Evolutionary conservation across 768 basidiomycete genomes (phyloP).

Genomic region (Rhodotorula sphaerocarpa): DNA sequence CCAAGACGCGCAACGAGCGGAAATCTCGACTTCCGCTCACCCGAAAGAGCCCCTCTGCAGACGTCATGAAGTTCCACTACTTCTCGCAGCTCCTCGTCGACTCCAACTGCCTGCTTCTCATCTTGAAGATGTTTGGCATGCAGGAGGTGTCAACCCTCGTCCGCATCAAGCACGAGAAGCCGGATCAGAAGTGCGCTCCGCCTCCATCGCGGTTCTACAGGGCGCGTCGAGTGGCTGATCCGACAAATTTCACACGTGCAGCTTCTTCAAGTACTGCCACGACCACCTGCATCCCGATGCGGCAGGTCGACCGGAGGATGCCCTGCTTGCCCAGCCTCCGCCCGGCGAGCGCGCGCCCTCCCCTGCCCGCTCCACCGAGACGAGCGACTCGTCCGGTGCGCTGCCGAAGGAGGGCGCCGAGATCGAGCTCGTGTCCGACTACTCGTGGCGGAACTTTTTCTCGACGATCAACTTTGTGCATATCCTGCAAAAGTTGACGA

Average conservation of each 20-base stretch:
- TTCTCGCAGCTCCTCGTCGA: conserved; percentile 90
- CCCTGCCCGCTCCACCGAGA: background rate
- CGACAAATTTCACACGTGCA: conserved; percentile 43
- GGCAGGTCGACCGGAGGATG: conserved; percentile 60
- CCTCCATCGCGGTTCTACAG: no score
- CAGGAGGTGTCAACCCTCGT: conserved; percentile 80
- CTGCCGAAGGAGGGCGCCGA: conserved; percentile 49
- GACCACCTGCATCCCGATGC: conserved; percentile 60
- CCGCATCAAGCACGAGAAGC: conserved; percentile 71
- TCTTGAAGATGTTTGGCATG: conserved; percentile 96
- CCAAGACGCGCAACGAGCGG: no score
- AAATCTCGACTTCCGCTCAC: no score
- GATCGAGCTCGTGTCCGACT: conserved; percentile 82
- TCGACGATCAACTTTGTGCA: conserved; percentile 93
- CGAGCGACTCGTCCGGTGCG: background rate
- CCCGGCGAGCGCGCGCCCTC: conserved; percentile 38
- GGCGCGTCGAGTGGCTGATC: no score
- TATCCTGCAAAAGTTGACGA: conserved; percentile 95
- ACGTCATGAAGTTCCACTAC: conserved; percentile 97
- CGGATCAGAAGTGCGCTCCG: conserved; percentile 43
- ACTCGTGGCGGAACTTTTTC: conserved; percentile 97
- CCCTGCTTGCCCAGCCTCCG: conserved; percentile 52
- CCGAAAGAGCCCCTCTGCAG: conserved; percentile 51
- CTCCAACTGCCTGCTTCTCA: conserved; percentile 83
- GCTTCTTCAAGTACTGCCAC: conserved; percentile 94